Base-by-base conservation (phyloP, 805 yeast genomes). In the Maudiozyma barnettii region DNA sequence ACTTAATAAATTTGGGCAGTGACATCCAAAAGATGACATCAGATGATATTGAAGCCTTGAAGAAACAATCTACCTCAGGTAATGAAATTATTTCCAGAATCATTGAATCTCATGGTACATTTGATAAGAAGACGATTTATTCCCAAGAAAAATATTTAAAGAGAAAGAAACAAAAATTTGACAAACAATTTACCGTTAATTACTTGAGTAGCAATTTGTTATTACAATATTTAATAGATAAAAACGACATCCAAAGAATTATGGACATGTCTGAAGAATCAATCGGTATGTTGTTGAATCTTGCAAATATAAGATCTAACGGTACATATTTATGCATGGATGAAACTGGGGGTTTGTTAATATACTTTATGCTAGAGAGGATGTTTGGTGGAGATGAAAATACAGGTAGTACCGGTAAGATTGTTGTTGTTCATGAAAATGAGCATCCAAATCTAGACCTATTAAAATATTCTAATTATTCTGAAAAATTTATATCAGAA, bases 121-220 rank as follows among this genome's bases (percentile, higher is more conserved):
- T 93, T 61, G 87, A 86, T 55, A 82, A 86, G 62, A 93, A 93
- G 65, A 93, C 98, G 5, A 70, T 81, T 26, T 87, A 76, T 59
- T 87, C 96, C 1, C 96, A 93, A 64, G 95, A 85, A 55, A 93
- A 93, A 68, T 93, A 93, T 64, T 67, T 91, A 57, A 82, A 83
- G 53, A 78, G 99, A 58, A 93, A 93, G 67, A 95, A 88, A 65
- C 89, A 84, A 63, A 93, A 93, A 70, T 93, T 86, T 61, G 75
- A 87, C 48, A 78, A 95, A 61, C 76, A 87, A 57, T 91, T 93
- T 68, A 82, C 89, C 1, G 81, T 95, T 16, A 87, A 85, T 54
- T 79, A 81, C 54, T 66, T 93, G 44, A 82, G 88, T 18, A 69
- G 86, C 19, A 77, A 84, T 6, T 81, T 79, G 50, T 69, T 93